Base-by-base conservation (phyloP, 768 basidiomycete species). In the Tubosaeta brunneosetosa region DNA sequence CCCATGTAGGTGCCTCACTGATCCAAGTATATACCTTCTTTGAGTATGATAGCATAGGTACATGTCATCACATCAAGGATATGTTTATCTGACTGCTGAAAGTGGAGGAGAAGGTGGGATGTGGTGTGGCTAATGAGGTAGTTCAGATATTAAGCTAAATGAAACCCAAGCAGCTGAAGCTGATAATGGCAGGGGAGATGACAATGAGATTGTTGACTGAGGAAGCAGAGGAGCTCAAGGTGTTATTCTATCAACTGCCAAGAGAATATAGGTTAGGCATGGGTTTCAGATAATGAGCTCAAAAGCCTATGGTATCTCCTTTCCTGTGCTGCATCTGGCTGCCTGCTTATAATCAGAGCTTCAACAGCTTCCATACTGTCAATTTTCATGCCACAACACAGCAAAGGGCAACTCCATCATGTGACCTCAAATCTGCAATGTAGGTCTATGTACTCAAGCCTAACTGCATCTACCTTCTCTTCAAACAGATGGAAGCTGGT, bases 11-110 rank as follows among this genome's bases (percentile, higher is more conserved):
- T 12, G 94, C 94, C 0, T 79, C 85, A 1, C 74, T 88, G 59
- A 84, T 98, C 8, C 97, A 99, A 68, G 73, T 97, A 2, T 97
- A 97, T 73, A 98, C 95, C 0, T 70, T 79, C 16, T 94, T 99
- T 61, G 90, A 88, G 2, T 98, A 94, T 66, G 84, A 88, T 37
- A 97, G 97, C 11, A 86, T 84, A 29, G 95, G 95, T 0, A 72
- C 88, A 3, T 86, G 88, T 50, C 74, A 94, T 38, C 75, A 91
- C 50, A 86, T 99, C 70, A 99, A 98, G 70, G 94, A 99, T 66
- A 83, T 97, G 67, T 75, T 98, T 2, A 70, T 75, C 0, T 78
- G 77, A 22, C n/a, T n/a, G n/a, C n/a, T n/a, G n/a, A n/a, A 55
- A 77, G 73, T 58, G 84, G 89, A n/a, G 57, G 85, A 84, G 26